Evolutionary conservation across 805 yeast genomes (phyloP).

Genomic region (Hanseniaspora mollemarum): DNA sequence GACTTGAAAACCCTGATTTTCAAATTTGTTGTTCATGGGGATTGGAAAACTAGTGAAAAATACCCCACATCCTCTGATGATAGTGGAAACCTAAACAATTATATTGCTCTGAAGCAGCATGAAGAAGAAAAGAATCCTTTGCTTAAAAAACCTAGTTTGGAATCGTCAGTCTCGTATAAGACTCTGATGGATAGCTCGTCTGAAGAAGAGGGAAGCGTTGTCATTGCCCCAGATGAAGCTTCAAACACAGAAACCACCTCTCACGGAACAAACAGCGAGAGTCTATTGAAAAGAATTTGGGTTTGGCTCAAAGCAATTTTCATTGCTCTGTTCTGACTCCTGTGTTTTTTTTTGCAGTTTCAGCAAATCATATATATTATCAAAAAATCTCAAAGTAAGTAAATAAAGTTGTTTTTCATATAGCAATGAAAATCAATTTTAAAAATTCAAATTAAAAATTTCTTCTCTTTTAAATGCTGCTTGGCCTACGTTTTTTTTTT

Average conservation of each 20-base stretch:
- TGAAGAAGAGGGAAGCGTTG: not conserved
- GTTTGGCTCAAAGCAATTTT: conserved; percentile 6
- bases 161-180: not conserved
- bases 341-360: not conserved
- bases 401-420: too few species aligned
- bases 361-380: not conserved
- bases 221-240: not conserved
- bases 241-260: conserved; percentile 5
- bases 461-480: too few species aligned
- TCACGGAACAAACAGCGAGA: conserved; percentile 7
- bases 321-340: not conserved
- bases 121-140: not conserved
- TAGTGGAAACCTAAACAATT: conserved; percentile 4
- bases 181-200: not conserved
- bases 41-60: conserved; percentile 1
- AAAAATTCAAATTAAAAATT: too few species aligned
- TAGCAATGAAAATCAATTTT: too few species aligned
- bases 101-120: not conserved
- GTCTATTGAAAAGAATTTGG: not conserved
- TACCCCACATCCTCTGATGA: not conserved
- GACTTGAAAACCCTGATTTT: not conserved
- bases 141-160: not conserved
- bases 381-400: not conserved
- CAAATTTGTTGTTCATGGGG: not conserved
- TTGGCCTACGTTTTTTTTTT: too few species aligned